Evolutionary conservation across 108 stramenopile genomes (phyloP).

Genomic region (Cylindrotheca closterium): DNA sequence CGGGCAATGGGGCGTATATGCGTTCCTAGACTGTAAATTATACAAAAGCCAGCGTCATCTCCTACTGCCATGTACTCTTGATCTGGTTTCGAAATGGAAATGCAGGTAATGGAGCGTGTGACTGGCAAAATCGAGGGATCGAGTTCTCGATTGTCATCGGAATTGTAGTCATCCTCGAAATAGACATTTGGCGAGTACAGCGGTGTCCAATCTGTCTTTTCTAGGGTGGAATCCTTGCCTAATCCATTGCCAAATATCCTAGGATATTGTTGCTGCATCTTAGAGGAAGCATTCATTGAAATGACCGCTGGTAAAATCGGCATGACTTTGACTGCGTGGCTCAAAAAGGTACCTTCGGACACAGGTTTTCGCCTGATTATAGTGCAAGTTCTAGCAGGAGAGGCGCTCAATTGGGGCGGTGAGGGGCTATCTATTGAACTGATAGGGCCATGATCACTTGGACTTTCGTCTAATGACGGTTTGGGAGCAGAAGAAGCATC

Average conservation of each 20-base stretch:
- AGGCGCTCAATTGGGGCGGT: neutral
- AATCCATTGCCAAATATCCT: neutral
- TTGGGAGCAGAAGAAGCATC: neutral
- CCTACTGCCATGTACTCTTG: slow-evolving; percentile 44
- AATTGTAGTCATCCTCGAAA: slow-evolving; percentile 34
- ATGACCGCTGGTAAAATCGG: slow-evolving; percentile 27
- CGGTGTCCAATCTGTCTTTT: slow-evolving; percentile 22
- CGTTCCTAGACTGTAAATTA: slow-evolving; percentile 34
- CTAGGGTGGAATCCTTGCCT: neutral
- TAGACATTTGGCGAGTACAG: slow-evolving; percentile 27
- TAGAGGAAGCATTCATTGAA: neutral
- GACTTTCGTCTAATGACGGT: neutral
- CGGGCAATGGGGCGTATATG: slow-evolving; percentile 25
- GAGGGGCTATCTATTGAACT: neutral
- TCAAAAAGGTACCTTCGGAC: slow-evolving; percentile 25
- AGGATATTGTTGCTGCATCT: neutral
- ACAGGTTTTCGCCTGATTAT: slow-evolving; percentile 17
- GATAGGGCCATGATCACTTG: too few species aligned
- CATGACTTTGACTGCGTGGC: slow-evolving; percentile 23
- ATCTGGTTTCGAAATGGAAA: slow-evolving; percentile 28
- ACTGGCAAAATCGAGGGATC: slow-evolving; percentile 20
- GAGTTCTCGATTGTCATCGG: slow-evolving; percentile 8
- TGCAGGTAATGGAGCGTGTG: slow-evolving; percentile 24
- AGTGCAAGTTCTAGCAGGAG: neutral
- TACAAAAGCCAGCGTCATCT: slow-evolving; percentile 47